These are phyloP conservation scores for Phoma herbarum DNA, from an alignment of 2,329 filamentous ascomycete species.

Conservation along the genomic window DNA sequence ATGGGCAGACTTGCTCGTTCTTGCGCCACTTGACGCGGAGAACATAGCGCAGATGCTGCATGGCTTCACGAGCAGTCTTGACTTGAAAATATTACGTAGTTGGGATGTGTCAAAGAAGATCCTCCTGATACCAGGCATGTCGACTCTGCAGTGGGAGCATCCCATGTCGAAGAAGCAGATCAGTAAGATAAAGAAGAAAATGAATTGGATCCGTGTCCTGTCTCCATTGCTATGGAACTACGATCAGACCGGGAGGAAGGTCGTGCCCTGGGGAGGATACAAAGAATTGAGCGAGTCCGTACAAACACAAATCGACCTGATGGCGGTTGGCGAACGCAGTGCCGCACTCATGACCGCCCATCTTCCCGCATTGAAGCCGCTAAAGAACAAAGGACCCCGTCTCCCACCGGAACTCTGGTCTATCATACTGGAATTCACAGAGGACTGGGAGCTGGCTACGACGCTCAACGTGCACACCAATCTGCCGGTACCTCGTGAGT, in stretches of 20 bases:
- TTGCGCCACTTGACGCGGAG: slow-evolving; percentile 85
- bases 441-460: slow-evolving; percentile 90
- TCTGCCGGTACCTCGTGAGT: slow-evolving; percentile 75
- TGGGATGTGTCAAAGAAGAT: slow-evolving; percentile 91
- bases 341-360: slow-evolving; percentile 48
- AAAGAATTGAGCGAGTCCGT: slow-evolving; percentile 77
- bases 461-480: slow-evolving; percentile 83
- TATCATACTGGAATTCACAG: slow-evolving; percentile 82
- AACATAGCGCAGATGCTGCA: slow-evolving; percentile 87
- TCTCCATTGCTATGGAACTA: slow-evolving; percentile 85
- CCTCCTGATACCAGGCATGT: slow-evolving; percentile 88
- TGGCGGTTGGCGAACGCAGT: slow-evolving; percentile 77
- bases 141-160: slow-evolving; percentile 86
- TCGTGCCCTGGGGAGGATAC: slow-evolving; percentile 65
- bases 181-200: slow-evolving; percentile 81
- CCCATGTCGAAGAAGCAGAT: slow-evolving; percentile 88
- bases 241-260: slow-evolving; percentile 61
- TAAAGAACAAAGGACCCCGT: slow-evolving; percentile 50
- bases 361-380: slow-evolving; percentile 42
- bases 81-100: slow-evolving; percentile 81
- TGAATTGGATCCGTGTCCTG: slow-evolving; percentile 86
- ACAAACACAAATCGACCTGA: slow-evolving; percentile 78
- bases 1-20: slow-evolving; percentile 87
- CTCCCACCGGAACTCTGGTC: slow-evolving; percentile 90
- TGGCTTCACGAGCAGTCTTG: slow-evolving; percentile 80